Evolutionary conservation across 441 rosid species (phyloP), one percentile per base, ranked within the genome.

Genomic region (Viola pubescens): DNA sequence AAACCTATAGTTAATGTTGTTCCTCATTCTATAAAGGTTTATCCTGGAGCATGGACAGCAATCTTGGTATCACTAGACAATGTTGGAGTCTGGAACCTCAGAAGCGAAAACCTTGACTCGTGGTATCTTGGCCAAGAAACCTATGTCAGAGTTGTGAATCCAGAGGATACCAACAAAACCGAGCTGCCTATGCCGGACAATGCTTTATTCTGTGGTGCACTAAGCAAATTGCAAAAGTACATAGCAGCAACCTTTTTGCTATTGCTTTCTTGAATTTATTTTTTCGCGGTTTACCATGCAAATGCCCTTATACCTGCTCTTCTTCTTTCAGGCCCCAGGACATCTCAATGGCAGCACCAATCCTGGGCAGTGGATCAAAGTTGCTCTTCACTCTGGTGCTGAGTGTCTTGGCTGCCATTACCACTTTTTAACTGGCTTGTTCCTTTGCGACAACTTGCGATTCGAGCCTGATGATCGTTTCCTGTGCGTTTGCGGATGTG

Each of bases 61-160:
- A 76, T 92, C 59, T 70, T 89, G 79, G 76, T 88, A 54, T 92
- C 98, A 26, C 81, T 89, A 5, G 98, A 92, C 75, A 92, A 86
- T 62, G 96, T 90, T 64, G 97, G 98, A 65, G 84, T 82, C 52
- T 92, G 97, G 97, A 87, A 92, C 77, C 75, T 89, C 48, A 84
- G 98, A 79, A 67, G 94, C 56, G 97, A 92, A 71, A 92, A 87
- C 74, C 97, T 92, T 1, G 98, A 92, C 68, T 80, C 86, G 4
- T 86, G 98, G 97, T 89, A 89, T 72, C 96, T 92, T n/a, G 98
- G 98, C 52, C 97, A 89, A 78, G 95, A 92, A 73, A 92, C 98
- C 1, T 92, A 92, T 66, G 75, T 92, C 66, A 81, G 88, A 73
- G 75, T 92, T 51, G 82, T 92, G 62, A 89, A 92, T 77, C 98